A percentile compares a stretch with the other conserved stretches of the same genome.
phyloP scores from a whole-genome alignment of 2,329 filamentous ascomycete genomes.

The Coniochaeta pulveracea region DNA sequence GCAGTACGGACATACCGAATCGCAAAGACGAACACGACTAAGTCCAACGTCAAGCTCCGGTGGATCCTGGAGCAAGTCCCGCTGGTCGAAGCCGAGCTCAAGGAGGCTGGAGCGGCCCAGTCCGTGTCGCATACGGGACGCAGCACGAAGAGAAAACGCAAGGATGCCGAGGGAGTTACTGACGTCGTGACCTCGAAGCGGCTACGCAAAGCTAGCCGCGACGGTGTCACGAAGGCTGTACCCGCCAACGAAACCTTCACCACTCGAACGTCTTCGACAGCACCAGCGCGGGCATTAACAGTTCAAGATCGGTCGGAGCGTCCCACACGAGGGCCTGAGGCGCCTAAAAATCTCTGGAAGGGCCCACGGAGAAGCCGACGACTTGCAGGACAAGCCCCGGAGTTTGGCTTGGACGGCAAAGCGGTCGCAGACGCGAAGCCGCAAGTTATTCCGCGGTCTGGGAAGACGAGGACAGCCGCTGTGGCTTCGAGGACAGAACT shows the following conservation, averaged over 20 bases:
- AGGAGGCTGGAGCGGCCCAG: background rate
- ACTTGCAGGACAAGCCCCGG: background rate
- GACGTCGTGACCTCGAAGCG: background rate
- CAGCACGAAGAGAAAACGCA: background rate
- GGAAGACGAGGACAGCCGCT: background rate
- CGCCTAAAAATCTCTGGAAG: background rate
- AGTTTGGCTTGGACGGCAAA: background rate
- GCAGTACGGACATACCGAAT: background rate
- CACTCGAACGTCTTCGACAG: background rate
- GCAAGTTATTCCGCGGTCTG: background rate
- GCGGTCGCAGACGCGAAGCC: background rate
- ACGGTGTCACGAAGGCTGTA: background rate
- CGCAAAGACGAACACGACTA: background rate
- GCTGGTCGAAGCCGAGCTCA: background rate
- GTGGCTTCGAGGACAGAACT: conserved; percentile 10
- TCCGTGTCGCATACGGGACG: background rate
- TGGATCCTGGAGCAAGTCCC: conserved; percentile 1
- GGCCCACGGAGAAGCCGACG: background rate
- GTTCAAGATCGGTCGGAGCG: background rate
- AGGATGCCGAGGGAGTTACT: background rate
- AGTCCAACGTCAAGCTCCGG: background rate
- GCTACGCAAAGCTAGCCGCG: background rate
- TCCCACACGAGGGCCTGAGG: background rate
- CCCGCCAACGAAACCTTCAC: background rate
- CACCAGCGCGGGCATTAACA: background rate